Percentiles rank a stretch among this genome's conserved stretches.
Evolutionary conservation across 257 asterid genomes (phyloP).

Genomic region (Jacaranda copaia): DNA sequence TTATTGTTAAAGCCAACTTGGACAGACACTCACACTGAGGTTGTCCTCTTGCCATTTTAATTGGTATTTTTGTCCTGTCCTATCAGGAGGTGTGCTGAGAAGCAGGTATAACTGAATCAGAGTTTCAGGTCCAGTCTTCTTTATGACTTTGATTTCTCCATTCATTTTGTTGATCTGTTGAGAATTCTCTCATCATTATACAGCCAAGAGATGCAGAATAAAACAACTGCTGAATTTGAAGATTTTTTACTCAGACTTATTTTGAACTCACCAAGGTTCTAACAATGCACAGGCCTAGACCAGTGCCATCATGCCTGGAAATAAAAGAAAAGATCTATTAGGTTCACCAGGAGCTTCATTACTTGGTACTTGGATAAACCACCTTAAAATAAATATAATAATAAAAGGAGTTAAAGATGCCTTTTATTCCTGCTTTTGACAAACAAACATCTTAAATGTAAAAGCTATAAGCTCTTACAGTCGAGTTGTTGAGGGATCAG

Average conservation of each 20-base stretch:
- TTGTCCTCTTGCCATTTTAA: constrained; percentile 60
- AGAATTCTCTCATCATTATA: constrained; percentile 10
- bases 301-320: constrained; percentile 96
- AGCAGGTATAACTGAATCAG: constrained; percentile 73
- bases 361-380: too few relatives aligned
- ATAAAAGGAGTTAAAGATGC: neutral
- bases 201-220: too few relatives aligned
- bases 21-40: constrained; percentile 57
- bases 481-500: constrained; percentile 96
- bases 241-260: too few relatives aligned
- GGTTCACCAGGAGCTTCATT: too few relatives aligned
- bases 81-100: constrained; percentile 60
- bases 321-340: constrained; percentile 19
- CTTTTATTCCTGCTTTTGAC: neutral
- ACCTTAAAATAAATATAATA: neutral
- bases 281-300: constrained; percentile 95
- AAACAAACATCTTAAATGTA: neutral
- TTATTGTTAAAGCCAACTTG: too few relatives aligned
- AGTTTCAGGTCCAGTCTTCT: constrained; percentile 82
- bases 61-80: constrained; percentile 51
- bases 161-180: constrained; percentile 87
- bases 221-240: too few relatives aligned
- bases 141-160: constrained; percentile 88
- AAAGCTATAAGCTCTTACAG: constrained; percentile 57
- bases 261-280: constrained; percentile 82